Base-by-base conservation (phyloP, 768 basidiomycete species). In the Kwoniella mangroviensis region DNA sequence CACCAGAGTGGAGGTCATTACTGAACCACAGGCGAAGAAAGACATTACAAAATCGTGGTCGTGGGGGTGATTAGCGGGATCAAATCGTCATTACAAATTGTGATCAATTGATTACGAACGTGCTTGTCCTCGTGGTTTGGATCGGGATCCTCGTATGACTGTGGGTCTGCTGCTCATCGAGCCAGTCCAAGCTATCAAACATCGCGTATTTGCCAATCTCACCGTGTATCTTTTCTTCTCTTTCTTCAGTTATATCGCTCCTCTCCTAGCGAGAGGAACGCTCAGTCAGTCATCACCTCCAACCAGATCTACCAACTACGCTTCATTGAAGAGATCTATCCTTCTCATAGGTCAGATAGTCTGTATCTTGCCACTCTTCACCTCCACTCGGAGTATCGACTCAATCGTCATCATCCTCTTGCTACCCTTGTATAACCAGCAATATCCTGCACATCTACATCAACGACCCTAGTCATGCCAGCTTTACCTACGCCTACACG, bases 191-290 rank as follows among this genome's bases (percentile, higher is more conserved):
- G 34, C 17, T 10, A 17, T 52, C 42, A 9, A 51, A 17, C 17
- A 51, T 63, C 52, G 22, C 62, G 65, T 58, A 56, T 4, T 34
- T 57, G 34, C 17, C 24, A 28, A 17, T 61, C 24, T 60, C 53
- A n/a, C n/a, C n/a, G n/a, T n/a, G n/a, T n/a, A n/a, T n/a, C n/a
- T n/a, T 22, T 52, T 26, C 41, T 42, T 34, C 34, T 34, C 34
- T 34, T 22, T 52, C 15, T 21, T 57, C 42, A 42, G 11, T 12
- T 40, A 22, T 60, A 60, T 69, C 54, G 60, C 61, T 69, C 67
- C 67, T 69, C 61, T 63, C 67, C 60, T 28, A 52, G 61, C 17
- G 67, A 69, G 61, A 63, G 67, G 67, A 55, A 51, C 26, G 53
- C 42, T 28, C 45, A 24, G 11, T 63, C 13, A 12, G 34, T 22